Evolutionary conservation across 345 rosid genomes (phyloP), one percentile per base, ranked within the genome.

Genomic region (Hibiscus syriacus): DNA sequence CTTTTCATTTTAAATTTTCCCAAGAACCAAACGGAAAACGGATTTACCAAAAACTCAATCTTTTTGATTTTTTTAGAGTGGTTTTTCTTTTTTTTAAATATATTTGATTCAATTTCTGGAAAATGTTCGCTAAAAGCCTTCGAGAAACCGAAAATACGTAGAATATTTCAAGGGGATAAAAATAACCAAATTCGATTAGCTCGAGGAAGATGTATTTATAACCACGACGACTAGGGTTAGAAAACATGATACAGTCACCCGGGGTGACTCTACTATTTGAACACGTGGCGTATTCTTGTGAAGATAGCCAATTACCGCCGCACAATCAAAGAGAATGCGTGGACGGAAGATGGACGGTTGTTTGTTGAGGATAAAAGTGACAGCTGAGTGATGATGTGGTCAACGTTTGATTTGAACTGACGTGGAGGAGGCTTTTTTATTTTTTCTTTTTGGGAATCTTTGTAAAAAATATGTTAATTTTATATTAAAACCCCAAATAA

Each of bases 231-330:
- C 36, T 12, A 54, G 3, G 2, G 1, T 36, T 78, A 12, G 23
- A 2, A 59, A 5, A 6, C n/a, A 45, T 25, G 57, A 72, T 74
- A 69, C 11, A 20, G 13, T 45, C 3, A 45, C 49, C 17, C n/a
- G n/a, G n/a, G 16, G 5, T 45, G 49, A 1, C 46, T 9, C 26
- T 52, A 17, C 4, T 32, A 16, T 25, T 5, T 0, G 46, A 1
- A 23, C 71, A 72, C 77, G 77, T 70, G 79, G 74, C 79, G 55
- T 65, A 65, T 66, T 72, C 67, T 32, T 26, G n/a, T 11, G 45
- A 10, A 11, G 1, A 34, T 60, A 17, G 46, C 69, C 25, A 49
- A 64, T 55, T 66, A 54, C 46, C 46, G 70, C 78, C 59, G 75
- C 75, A 62, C 49, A 41, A 23, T 9, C 1, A 12, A n/a, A 45